Base-by-base conservation (phyloP, 2,329 filamentous ascomycete species). In the Fusarium aywerte region DNA sequence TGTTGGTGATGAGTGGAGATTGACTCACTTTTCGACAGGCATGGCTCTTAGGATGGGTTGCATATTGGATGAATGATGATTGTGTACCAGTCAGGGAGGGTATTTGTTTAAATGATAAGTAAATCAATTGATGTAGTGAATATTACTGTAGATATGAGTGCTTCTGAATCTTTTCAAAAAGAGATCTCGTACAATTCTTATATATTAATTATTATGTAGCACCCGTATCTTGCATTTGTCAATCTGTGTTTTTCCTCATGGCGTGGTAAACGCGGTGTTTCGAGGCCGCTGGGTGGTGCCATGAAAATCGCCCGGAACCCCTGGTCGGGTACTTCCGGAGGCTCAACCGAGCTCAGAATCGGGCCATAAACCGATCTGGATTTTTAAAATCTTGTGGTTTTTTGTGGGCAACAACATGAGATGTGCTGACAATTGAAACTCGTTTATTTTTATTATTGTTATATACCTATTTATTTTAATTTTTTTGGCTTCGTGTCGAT, bases 211-310 rank as follows among this genome's bases (percentile, higher is more conserved):
- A 13, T 5, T 15, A n/a, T n/a, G 2, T 5, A 5, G 7, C 1
- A 7, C 38, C 38, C n/a, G 36, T 35, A 45, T 42, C 31, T 54
- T 20, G 35, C 55, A 50, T 59, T n/a, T 52, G 51, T 47, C 31
- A 25, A 67, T 40, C 25, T 31, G 7, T 12, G 29, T 50, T 16
- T 47, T n/a, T n/a, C n/a, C n/a, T 16, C 5, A 47, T 68, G 49
- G 54, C 56, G 50, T 68, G 65, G 53, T 63, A 44, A 33, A 16
- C n/a, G n/a, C 58, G 60, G 55, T 29, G 65, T 61, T 68, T 65
- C 65, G 65, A 65, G 60, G 40, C 49, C 49, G 32, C 38, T 38
- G 20, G 49, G 63, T 67, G 65, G 65, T 68, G 55, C 58, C 42
- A 68, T 68, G 25, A 32, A 29, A 29, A 50, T 45, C 20, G 47